These are phyloP conservation scores for Leccinum subgranulosum DNA, from an alignment of 768 basidiomycete species.

Conservation along the genomic window DNA sequence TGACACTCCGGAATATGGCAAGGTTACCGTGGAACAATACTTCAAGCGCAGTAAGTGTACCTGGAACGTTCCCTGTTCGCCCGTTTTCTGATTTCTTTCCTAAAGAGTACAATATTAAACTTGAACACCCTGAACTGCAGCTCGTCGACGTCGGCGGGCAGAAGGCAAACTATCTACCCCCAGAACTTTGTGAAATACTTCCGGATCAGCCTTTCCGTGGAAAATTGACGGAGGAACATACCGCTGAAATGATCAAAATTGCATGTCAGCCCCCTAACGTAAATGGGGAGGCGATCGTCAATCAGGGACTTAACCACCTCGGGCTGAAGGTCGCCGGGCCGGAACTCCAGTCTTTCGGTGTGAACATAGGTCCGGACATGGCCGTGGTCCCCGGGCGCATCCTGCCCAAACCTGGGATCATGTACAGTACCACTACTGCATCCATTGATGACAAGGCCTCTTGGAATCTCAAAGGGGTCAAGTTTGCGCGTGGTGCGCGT, in stretches of 20 bases:
- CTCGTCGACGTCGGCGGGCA: slow-evolving; percentile 48
- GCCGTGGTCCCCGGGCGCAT: slow-evolving; percentile 55
- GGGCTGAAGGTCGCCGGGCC: slow-evolving; percentile 37
- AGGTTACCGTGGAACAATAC: slow-evolving; percentile 46
- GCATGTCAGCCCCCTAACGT: slow-evolving; percentile 49
- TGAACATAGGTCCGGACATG: slow-evolving; percentile 47
- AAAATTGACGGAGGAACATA: slow-evolving; percentile 55
- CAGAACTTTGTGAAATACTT: slow-evolving; percentile 50
- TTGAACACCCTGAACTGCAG: slow-evolving; percentile 40
- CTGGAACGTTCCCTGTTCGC: neutral
- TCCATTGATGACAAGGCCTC: slow-evolving; percentile 44
- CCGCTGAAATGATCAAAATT: slow-evolving; percentile 46
- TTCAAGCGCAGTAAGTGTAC: slow-evolving; percentile 42
- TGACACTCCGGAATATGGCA: slow-evolving; percentile 37
- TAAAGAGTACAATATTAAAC: slow-evolving; percentile 41
- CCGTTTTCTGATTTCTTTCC: neutral
- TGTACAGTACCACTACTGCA: slow-evolving; percentile 32
- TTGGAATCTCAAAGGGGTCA: slow-evolving; percentile 54
- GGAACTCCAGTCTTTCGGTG: slow-evolving; percentile 41
- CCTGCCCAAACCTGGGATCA: slow-evolving; percentile 41
- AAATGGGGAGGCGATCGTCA: slow-evolving; percentile 44
- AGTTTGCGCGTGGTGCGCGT: slow-evolving; percentile 55
- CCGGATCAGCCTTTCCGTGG: slow-evolving; percentile 41
- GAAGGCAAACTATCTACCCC: slow-evolving; percentile 41
- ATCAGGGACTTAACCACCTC: slow-evolving; percentile 40